A percentile compares a stretch with the other conserved stretches of the same genome.
Evolutionary conservation across 1,284 basidiomycete genomes (phyloP).

Genomic region (Leccinum subspadiceum): DNA sequence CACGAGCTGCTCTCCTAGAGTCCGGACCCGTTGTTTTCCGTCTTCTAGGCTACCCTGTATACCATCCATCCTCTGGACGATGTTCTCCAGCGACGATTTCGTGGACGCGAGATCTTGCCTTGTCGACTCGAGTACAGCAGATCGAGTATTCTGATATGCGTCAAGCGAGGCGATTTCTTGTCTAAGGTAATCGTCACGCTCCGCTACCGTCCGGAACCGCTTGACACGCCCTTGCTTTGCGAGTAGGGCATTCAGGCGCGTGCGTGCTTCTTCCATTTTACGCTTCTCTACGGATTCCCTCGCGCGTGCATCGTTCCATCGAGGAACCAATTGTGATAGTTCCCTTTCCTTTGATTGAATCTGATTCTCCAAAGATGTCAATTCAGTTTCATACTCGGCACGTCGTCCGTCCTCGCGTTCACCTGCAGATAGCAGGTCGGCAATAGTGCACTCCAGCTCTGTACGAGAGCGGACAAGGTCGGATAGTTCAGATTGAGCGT

Average conservation of each 20-base stretch:
- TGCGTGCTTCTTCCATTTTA: conserved; percentile 70
- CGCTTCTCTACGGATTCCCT: conserved; percentile 68
- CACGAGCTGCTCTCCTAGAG: conserved; percentile 65
- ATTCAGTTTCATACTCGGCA: conserved; percentile 65
- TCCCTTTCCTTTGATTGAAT: conserved; percentile 64
- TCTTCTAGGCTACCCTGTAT: conserved; percentile 75
- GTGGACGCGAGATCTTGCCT: conserved; percentile 47
- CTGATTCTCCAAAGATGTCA: conserved; percentile 56
- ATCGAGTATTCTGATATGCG: conserved; percentile 53
- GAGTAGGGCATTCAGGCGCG: conserved; percentile 71
- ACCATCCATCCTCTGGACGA: conserved; percentile 59
- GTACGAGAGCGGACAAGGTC: conserved; percentile 79
- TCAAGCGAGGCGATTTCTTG: conserved; percentile 73
- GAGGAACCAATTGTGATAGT: conserved; percentile 62
- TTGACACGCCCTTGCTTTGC: conserved; percentile 86
- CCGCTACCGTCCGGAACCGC: conserved; percentile 80
- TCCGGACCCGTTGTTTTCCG: conserved; percentile 66
- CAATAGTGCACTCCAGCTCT: conserved; percentile 81
- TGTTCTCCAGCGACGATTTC: conserved; percentile 48
- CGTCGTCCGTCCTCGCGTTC: conserved; percentile 62
- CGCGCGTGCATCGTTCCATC: conserved; percentile 58
- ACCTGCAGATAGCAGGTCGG: conserved; percentile 71
- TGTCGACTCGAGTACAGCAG: conserved; percentile 47
- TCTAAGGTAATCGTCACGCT: conserved; percentile 77
- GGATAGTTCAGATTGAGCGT: conserved; percentile 72